These are phyloP conservation scores for Cicer judaicum DNA, from an alignment of 306 rosid genomes.

Conservation along the genomic window DNA sequence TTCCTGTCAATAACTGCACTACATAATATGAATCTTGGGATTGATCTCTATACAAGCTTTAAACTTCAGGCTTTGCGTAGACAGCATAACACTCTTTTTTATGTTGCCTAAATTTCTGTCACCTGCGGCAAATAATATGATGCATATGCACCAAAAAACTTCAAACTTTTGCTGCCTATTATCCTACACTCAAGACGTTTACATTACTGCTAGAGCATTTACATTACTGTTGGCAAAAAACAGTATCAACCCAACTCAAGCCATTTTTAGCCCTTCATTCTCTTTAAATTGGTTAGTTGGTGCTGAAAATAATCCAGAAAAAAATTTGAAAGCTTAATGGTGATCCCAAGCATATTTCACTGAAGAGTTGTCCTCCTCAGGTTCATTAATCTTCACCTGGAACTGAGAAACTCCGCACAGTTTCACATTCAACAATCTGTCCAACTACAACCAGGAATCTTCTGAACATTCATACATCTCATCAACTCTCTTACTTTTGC, in stretches of 20 bases:
- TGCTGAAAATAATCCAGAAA: background rate
- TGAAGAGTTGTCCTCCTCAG: conserved; percentile 5
- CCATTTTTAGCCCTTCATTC: conserved; percentile 9
- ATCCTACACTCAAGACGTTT: conserved; percentile 19
- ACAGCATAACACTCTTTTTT: conserved; percentile 7
- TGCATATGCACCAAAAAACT: conserved; percentile 1
- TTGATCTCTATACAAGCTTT: background rate
- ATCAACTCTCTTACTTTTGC: conserved; percentile 63
- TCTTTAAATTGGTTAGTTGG: conserved; percentile 8
- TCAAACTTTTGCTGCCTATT: conserved; percentile 2
- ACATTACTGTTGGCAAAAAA: conserved; percentile 16
- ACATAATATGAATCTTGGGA: conserved; percentile 3
- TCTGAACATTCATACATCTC: conserved; percentile 57
- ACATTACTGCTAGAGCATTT: conserved; percentile 10
- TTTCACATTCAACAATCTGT: conserved; percentile 53
- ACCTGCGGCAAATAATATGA: background rate
- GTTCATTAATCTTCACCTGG: conserved; percentile 17
- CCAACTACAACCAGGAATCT: conserved; percentile 76
- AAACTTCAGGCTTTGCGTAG: background rate
- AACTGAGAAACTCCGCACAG: background rate
- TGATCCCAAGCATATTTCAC: conserved; percentile 19
- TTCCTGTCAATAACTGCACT: background rate
- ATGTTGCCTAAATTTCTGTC: conserved; percentile 19
- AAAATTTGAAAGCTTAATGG: conserved; percentile 7
- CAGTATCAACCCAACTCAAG: conserved; percentile 3